These are phyloP conservation scores for Pythium guiyangense DNA, from an alignment of 352 stramenopile species.

Conservation along the genomic window DNA sequence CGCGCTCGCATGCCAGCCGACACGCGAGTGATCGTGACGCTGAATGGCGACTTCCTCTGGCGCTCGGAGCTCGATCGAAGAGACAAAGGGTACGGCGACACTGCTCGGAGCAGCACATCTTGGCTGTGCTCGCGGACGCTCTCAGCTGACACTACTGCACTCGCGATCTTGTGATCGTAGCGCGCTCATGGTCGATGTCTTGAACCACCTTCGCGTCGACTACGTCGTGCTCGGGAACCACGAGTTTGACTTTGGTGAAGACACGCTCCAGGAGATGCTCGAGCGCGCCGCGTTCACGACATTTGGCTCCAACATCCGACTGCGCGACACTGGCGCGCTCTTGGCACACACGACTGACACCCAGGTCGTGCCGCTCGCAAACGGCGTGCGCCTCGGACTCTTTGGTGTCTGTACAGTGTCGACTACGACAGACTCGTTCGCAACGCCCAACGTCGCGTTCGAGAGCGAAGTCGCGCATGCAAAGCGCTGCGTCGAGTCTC, in stretches of 20 bases:
- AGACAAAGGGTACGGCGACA: slow-evolving; percentile 74
- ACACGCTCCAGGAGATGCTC: slow-evolving; percentile 33
- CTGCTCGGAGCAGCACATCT: too few relatives aligned
- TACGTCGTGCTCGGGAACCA: too few relatives aligned
- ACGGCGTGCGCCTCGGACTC: slow-evolving; percentile 40
- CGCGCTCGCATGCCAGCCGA: slow-evolving; percentile 19
- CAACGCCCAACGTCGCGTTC: slow-evolving; percentile 40
- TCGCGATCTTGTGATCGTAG: slow-evolving; percentile 12
- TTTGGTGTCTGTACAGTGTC: slow-evolving; percentile 57
- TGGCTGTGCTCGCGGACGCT: too few relatives aligned
- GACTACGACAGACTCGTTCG: slow-evolving; percentile 47
- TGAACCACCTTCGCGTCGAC: slow-evolving; percentile 49
- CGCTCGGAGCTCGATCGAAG: too few relatives aligned
- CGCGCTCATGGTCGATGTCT: slow-evolving; percentile 60
- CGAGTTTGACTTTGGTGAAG: slow-evolving; percentile 68
- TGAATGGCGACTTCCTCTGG: slow-evolving; percentile 75
- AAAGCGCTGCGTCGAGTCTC: slow-evolving; percentile 46
- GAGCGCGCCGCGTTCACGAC: slow-evolving; percentile 33
- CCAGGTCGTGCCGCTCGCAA: slow-evolving; percentile 23
- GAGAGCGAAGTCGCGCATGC: slow-evolving; percentile 44
- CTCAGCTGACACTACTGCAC: not conserved
- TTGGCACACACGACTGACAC: slow-evolving; percentile 37
- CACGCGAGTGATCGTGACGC: slow-evolving; percentile 43
- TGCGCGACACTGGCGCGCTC: slow-evolving; percentile 17
- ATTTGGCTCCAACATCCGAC: slow-evolving; percentile 61